Evolutionary conservation across 2,329 filamentous ascomycete species (phyloP).

Genomic region (Phaeosphaeriaceae sp.): DNA sequence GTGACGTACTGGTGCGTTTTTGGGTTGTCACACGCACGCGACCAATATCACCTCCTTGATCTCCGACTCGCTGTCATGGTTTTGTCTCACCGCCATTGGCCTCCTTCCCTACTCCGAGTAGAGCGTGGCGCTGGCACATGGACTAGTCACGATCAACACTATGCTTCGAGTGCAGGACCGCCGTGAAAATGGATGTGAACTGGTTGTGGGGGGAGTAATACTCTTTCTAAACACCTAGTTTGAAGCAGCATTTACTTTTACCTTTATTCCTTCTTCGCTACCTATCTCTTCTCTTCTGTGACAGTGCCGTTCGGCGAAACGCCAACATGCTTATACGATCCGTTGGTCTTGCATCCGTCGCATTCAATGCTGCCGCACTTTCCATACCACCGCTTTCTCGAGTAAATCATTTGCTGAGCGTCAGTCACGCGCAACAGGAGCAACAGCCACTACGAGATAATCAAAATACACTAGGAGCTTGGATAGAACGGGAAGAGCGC

Average conservation of each 20-base stretch:
- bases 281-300: neutral
- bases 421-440: conserved; percentile 20
- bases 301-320: too few relatives aligned
- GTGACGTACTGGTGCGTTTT: conserved; percentile 1
- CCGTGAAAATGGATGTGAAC: neutral
- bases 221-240: too few relatives aligned
- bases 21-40: conserved; percentile 4
- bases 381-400: conserved; percentile 35
- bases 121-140: conserved; percentile 3
- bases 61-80: conserved; percentile 5
- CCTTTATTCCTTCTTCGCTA: neutral
- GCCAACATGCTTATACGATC: conserved; percentile 2
- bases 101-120: neutral
- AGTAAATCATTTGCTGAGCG: conserved; percentile 22
- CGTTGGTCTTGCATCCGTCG: conserved; percentile 7
- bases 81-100: neutral
- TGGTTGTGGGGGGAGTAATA: too few relatives aligned
- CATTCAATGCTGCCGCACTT: conserved; percentile 31
- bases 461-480: conserved; percentile 30
- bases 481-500: conserved; percentile 46
- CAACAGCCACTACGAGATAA: conserved; percentile 38
- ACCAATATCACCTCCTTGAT: conserved; percentile 1
- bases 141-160: conserved; percentile 3
- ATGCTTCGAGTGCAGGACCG: neutral
- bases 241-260: neutral